Evolutionary conservation across 768 basidiomycete genomes (phyloP).

Genomic region (Lentinula sp.): DNA sequence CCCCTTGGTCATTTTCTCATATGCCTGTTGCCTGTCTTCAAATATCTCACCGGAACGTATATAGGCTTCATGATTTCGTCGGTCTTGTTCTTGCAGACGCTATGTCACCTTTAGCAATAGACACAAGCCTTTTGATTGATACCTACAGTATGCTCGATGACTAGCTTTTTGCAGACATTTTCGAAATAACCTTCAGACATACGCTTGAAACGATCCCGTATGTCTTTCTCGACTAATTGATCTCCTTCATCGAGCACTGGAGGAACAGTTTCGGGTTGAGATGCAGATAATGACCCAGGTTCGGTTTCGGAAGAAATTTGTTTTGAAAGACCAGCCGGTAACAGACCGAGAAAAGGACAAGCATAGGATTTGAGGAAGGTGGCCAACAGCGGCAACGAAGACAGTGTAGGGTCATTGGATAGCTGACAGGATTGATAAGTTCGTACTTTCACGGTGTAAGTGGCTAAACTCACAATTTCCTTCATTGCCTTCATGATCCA

Average conservation of each 20-base stretch:
- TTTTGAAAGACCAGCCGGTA: conserved; percentile 43
- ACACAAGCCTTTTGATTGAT: neutral
- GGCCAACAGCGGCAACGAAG: conserved; percentile 83
- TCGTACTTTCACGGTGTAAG: conserved; percentile 7
- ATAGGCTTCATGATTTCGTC: conserved; percentile 96
- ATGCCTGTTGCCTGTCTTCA: conserved; percentile 96
- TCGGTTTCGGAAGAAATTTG: conserved; percentile 54
- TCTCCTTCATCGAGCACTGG: conserved; percentile 30
- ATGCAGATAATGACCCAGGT: conserved; percentile 47
- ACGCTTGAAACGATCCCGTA: conserved; percentile 82
- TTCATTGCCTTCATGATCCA: conserved; percentile 86
- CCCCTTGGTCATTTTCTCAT: conserved; percentile 96
- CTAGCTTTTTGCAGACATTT: conserved; percentile 82
- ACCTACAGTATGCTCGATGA: conserved; percentile 84
- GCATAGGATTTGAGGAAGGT: conserved; percentile 94
- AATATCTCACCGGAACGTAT: conserved; percentile 99
- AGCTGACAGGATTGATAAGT: conserved; percentile 42
- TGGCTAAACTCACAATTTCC: conserved; percentile 58
- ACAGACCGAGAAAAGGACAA: conserved; percentile 80
- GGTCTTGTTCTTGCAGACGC: conserved; percentile 96
- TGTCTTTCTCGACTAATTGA: conserved; percentile 55
- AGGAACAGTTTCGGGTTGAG: conserved; percentile 19
- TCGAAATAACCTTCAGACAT: conserved; percentile 96
- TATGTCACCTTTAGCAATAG: conserved; percentile 22
- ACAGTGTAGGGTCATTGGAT: conserved; percentile 80